Evolutionary conservation across 176 grass and related monocot genomes (phyloP), one percentile per base, ranked within the genome.

Genomic region (Aegilops umbellulata): DNA sequence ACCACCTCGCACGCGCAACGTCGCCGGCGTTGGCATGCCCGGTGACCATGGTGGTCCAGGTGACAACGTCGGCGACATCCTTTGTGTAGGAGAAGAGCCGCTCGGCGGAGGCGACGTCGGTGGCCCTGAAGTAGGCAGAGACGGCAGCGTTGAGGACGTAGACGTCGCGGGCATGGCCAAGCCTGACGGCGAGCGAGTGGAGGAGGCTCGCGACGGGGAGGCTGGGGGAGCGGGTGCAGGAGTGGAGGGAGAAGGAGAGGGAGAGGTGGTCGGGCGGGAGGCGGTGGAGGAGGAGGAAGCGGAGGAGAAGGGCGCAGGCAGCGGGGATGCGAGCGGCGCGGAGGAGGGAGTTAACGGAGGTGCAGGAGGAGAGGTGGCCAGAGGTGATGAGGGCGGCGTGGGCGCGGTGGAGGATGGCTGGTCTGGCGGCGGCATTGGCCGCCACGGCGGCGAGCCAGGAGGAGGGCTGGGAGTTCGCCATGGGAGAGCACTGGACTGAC

Each of bases 11-110:
- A 1, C 62, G 90, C 15, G 61, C 24, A 23, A 92, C 58, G 7
- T 27, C 42, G n/a, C 63, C 17, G 53, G 74, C 5, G 74, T 46
- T 60, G 44, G 73, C 82, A 22, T 85, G 90, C 22, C 86, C 90
- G 15, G 80, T 49, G 70, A 92, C 73, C 79, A 90, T 79, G 76
- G 91, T 84, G 62, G 93, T 85, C 88, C 89, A 95, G 20, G 88
- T 92, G 58, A 92, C 88, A 0, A 87, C 81, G 46, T 94, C 89
- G 19, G 89, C 60, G 25, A 80, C 38, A 84, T 84, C 73, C 8
- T 63, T 10, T 10, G 36, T 46, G 7, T 90, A 80, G 0, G 92
- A 86, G 81, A 91, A 88, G 65, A 90, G 63, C 14, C 86, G 83
- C 15, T 90, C 83, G 24, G 91, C 89, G 71, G 88, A 83, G 83